These are phyloP conservation scores for Fusarium pininemorale DNA, from an alignment of 2,329 filamentous ascomycete species.

Conservation along the genomic window DNA sequence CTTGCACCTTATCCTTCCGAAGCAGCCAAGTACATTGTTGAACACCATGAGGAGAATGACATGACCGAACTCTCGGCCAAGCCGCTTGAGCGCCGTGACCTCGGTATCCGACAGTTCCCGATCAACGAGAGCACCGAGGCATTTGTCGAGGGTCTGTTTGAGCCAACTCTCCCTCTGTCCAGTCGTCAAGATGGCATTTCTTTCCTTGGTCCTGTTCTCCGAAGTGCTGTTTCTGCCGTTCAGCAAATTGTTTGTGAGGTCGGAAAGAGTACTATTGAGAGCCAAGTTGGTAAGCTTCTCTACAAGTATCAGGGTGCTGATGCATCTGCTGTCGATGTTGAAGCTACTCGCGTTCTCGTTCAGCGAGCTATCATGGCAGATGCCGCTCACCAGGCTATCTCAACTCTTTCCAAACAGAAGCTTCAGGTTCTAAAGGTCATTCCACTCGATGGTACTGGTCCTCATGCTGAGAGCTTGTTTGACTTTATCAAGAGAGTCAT, in stretches of 20 bases:
- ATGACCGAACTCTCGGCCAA: not conserved
- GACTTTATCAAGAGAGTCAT: constrained; percentile 25
- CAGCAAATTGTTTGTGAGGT: constrained; percentile 5
- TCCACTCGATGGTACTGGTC: not conserved
- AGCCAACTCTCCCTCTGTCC: constrained; percentile 12
- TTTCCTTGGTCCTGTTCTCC: constrained; percentile 21
- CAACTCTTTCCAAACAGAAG: constrained; percentile 2
- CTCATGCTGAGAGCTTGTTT: constrained; percentile 6
- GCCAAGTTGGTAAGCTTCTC: not conserved
- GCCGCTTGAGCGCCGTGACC: not conserved
- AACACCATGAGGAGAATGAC: not conserved
- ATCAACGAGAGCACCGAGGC: not conserved
- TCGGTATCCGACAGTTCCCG: not conserved
- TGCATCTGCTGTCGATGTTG: not conserved
- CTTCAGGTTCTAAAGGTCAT: constrained; percentile 6
- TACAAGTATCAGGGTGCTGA: not conserved
- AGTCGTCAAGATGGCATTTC: constrained; percentile 18
- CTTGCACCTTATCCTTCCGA: constrained; percentile 20
- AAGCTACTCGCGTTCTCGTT: constrained; percentile 21
- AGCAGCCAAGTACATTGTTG: not conserved
- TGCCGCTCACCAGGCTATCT: constrained; percentile 21
- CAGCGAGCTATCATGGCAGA: constrained; percentile 29
- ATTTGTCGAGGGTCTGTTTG: constrained; percentile 28
- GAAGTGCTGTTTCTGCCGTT: not conserved
- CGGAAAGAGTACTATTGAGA: not conserved